Base-by-base conservation (phyloP, 2,329 filamentous ascomycete genomes). In the Arthrobotrys entomopaga region DNA sequence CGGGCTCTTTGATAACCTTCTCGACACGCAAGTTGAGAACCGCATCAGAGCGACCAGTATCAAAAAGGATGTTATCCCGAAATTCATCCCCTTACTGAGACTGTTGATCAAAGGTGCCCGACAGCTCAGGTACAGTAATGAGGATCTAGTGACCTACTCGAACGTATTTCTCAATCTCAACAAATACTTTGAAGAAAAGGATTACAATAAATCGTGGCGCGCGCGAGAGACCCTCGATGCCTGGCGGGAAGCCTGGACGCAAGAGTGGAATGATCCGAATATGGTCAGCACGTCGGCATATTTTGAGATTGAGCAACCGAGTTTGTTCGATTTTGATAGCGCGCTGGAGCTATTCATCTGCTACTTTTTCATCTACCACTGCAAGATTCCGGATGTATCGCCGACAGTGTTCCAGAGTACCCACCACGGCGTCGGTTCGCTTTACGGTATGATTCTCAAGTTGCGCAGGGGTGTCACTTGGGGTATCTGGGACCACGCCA, bases 401-500 rank as follows among this genome's bases (percentile, higher is more conserved):
- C 87, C 87, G 0, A 83, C 83, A n/a, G 85, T 88, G 2, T 88
- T 88, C 79, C 87, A 89, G 79, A 86, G 86, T 29, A 88, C 87
- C 1, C 87, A 89, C 77, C 87, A 89, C 80, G 86, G 85, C 71
- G 86, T 87, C 48, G 86, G 86, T 63, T 86, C 86, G 3, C 85
- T 87, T 0, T 88, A 88, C 69, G 87, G 87, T 38, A 85, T 88
- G 70, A 84, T 88, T 8, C 87, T 87, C 80, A 88, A 88, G 80
- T 82, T 88, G 76, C 87, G 87, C 80, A 83, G 86, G 24, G 84
- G 85, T 66, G 87, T 86, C 67, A 87, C 85, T 0, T 83, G 88
- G 34, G 86, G 87, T 76, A 87, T 89, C 67, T 89, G 87, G 87
- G 87, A 89, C 76, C 87, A 89, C 78, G 86, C 85, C 16, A 88